Conservation (phyloP, 495 filamentous ascomycete species). For the Aspergillus heteromorphus region DNA sequence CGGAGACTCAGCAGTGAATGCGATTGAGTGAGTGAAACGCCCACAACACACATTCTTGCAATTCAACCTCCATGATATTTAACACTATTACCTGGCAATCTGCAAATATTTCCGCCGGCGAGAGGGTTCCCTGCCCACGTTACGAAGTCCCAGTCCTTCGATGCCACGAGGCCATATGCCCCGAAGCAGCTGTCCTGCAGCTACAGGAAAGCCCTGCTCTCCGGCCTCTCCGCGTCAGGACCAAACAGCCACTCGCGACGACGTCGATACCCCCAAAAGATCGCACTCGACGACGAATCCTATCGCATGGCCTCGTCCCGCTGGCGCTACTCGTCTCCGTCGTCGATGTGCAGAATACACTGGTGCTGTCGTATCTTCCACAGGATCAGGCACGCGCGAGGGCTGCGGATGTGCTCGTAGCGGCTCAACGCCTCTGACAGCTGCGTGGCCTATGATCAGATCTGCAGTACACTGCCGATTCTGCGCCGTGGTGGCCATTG, state of each 20-base stretch:
- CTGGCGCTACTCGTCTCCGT: not conserved
- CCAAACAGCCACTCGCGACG: not conserved
- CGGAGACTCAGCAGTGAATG: too few relatives aligned
- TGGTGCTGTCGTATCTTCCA: not conserved
- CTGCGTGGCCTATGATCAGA: too few relatives aligned
- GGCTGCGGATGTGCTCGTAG: not conserved
- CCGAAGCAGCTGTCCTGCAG: too few relatives aligned
- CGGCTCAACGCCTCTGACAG: not conserved
- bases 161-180: too few relatives aligned
- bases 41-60: too few relatives aligned
- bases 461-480: not conserved
- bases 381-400: not conserved
- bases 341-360: not conserved
- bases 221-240: not conserved
- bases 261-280: not conserved
- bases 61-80: too few relatives aligned
- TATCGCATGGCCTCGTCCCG: not conserved
- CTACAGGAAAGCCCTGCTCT: too few relatives aligned
- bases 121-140: too few relatives aligned
- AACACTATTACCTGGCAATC: too few relatives aligned
- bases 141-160: too few relatives aligned
- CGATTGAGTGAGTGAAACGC: too few relatives aligned
- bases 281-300: not conserved
- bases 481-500: not conserved
- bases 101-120: too few relatives aligned